Evolutionary conservation across 306 rosid species (phyloP).

Genomic region (Trichosanthes truncata): DNA sequence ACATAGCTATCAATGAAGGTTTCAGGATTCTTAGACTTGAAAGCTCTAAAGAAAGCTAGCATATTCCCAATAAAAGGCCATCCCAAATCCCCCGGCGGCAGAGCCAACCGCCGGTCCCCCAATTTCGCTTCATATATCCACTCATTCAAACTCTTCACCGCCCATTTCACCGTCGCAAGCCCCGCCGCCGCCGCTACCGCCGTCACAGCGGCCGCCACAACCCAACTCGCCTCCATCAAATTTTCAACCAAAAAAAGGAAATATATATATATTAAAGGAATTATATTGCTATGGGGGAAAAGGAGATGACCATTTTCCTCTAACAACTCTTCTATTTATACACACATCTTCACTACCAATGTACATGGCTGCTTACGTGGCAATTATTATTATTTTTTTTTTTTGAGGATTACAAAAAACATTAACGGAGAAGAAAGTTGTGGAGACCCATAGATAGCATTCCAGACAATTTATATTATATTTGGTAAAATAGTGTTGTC

Average conservation of each 20-base stretch:
- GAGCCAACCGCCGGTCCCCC: slow-evolving; percentile 9
- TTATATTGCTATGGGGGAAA: neutral
- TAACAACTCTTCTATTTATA: neutral
- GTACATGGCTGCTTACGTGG: neutral
- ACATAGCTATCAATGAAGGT: slow-evolving; percentile 22
- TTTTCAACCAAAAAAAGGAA: neutral
- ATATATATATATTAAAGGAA: neutral
- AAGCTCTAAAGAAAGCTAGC: slow-evolving; percentile 22
- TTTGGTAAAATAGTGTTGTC: neutral
- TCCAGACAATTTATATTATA: neutral
- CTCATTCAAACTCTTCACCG: slow-evolving; percentile 35
- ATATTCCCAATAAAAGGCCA: slow-evolving; percentile 40
- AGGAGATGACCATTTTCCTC: neutral
- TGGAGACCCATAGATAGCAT: too few species aligned
- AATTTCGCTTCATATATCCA: slow-evolving; percentile 32
- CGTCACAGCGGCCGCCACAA: slow-evolving; percentile 13
- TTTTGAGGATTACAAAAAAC: too few species aligned
- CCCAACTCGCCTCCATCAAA: neutral
- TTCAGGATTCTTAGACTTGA: slow-evolving; percentile 23
- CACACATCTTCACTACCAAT: neutral
- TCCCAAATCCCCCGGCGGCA: slow-evolving; percentile 45
- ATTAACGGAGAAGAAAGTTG: too few species aligned
- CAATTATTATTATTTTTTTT: too few species aligned
- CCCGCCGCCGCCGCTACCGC: neutral
- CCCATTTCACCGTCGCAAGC: slow-evolving; percentile 18